Evolutionary conservation across 371 early-diverging fungal genomes (phyloP).

Genomic region (Haplosporangium sp.): DNA sequence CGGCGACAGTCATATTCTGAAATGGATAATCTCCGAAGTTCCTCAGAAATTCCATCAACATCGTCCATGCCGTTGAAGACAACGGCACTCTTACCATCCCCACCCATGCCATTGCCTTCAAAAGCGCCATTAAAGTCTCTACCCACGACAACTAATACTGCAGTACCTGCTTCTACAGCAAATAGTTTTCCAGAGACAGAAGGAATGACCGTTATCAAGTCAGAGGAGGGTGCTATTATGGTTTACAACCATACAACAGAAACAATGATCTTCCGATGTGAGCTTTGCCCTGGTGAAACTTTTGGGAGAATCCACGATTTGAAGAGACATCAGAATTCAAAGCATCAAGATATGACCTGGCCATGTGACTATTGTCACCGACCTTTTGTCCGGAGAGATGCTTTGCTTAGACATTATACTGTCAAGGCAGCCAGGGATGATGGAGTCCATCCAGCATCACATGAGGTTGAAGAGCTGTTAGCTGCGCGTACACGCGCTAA

Average conservation of each 20-base stretch:
- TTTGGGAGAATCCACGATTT: conserved; percentile 54
- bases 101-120: not conserved
- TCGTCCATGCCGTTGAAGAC: conserved; percentile 1
- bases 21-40: not conserved
- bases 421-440: conserved; percentile 54
- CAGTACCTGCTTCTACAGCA: not conserved
- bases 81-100: not conserved
- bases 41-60: not conserved
- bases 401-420: conserved; percentile 49
- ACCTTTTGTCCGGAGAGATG: conserved; percentile 51
- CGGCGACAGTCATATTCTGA: conserved; percentile 2
- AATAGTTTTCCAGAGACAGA: conserved; percentile 24
- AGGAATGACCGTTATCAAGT: conserved; percentile 27
- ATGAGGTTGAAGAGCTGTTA: conserved; percentile 45
- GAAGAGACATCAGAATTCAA: conserved; percentile 51
- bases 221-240: conserved; percentile 44
- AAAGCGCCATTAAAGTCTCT: not conserved
- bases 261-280: conserved; percentile 44
- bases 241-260: conserved; percentile 44
- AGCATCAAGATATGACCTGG: conserved; percentile 57
- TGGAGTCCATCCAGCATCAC: conserved; percentile 46
- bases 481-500: conserved; percentile 50
- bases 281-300: conserved; percentile 44
- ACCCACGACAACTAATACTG: not conserved
- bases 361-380: conserved; percentile 55